A percentile compares a stretch with the other conserved stretches of the same genome.
Evolutionary conservation across 768 basidiomycete genomes (phyloP).

Genomic region (Macrolepiota fuliginosa): DNA sequence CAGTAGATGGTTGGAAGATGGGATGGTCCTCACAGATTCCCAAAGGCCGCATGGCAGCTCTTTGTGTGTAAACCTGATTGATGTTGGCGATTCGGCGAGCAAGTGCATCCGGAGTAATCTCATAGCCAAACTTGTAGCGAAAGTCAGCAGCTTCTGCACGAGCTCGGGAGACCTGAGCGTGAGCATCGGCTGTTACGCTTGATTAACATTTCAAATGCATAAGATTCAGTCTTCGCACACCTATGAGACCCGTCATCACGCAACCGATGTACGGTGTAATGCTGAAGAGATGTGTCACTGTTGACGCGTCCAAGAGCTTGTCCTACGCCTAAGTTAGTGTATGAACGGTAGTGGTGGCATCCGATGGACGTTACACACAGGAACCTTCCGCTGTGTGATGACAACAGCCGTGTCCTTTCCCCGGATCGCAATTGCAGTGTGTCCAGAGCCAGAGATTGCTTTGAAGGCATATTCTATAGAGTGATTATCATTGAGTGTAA

Average conservation of each 20-base stretch:
- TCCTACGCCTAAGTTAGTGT: constrained; percentile 54
- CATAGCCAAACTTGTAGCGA: constrained; percentile 96
- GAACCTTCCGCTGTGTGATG: constrained; percentile 98
- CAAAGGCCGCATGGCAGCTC: constrained; percentile 94
- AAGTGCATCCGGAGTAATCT: constrained; percentile 96
- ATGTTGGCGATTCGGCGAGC: constrained; percentile 94
- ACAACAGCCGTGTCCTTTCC: constrained; percentile 95
- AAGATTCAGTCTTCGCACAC: constrained; percentile 38
- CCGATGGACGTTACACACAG: constrained; percentile 53
- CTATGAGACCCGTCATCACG: constrained; percentile 96
- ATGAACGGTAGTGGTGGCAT: background rate
- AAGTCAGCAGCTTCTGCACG: constrained; percentile 88
- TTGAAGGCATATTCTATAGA: constrained; percentile 96
- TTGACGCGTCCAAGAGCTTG: constrained; percentile 93
- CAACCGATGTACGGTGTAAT: constrained; percentile 97
- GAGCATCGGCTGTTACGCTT: constrained; percentile 73
- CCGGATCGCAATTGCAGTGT: constrained; percentile 89
- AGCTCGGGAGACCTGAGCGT: constrained; percentile 84
- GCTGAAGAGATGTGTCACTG: constrained; percentile 93
- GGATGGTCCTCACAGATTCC: constrained; percentile 73
- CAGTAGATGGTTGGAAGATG: background rate
- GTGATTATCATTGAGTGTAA: constrained; percentile 2
- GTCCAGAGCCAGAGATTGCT: constrained; percentile 95
- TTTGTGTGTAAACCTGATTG: constrained; percentile 98
- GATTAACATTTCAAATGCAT: constrained; percentile 5